Conservation (phyloP, 164 flowering plant species). For the Liriodendron chinense region DNA sequence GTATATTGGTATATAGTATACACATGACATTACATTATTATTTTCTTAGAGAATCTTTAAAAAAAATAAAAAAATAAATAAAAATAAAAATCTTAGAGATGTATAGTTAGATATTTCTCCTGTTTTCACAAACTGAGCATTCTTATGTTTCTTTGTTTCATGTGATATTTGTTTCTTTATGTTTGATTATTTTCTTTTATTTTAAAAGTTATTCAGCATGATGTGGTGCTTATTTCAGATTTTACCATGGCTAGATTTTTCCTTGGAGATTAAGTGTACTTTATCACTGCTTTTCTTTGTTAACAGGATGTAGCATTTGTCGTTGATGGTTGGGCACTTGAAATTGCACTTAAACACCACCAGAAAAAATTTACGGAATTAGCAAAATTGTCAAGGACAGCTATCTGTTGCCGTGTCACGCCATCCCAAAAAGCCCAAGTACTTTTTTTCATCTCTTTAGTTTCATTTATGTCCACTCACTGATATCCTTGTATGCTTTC, state of each 20-base stretch:
- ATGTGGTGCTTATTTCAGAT: slow-evolving; percentile 18
- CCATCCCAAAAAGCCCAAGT: slow-evolving; percentile 99
- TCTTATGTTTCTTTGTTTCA: too few species aligned
- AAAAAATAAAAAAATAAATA: too few species aligned
- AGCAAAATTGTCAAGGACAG: slow-evolving; percentile 91
- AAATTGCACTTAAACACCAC: slow-evolving; percentile 78
- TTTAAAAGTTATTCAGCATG: slow-evolving; percentile 42
- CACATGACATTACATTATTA: too few species aligned
- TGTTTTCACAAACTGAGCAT: too few species aligned
- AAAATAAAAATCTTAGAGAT: too few species aligned
- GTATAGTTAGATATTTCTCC: too few species aligned
- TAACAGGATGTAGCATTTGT: slow-evolving; percentile 97
- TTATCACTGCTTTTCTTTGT: slow-evolving; percentile 6
- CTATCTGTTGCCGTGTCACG: slow-evolving; percentile 97
- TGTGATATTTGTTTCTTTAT: too few species aligned
- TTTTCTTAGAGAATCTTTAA: too few species aligned
- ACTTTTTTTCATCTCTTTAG: slow-evolving; percentile 20
- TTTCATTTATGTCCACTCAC: not conserved
- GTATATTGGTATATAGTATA: too few species aligned
- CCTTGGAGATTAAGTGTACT: not conserved
- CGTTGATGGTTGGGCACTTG: slow-evolving; percentile 99
- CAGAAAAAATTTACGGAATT: slow-evolving; percentile 83
- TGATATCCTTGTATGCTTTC: not conserved
- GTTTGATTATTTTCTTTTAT: not conserved
- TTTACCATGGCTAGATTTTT: slow-evolving; percentile 14